phyloP scores from a whole-genome alignment of 2,329 filamentous ascomycete species.

The Aureobasidium sp. region DNA sequence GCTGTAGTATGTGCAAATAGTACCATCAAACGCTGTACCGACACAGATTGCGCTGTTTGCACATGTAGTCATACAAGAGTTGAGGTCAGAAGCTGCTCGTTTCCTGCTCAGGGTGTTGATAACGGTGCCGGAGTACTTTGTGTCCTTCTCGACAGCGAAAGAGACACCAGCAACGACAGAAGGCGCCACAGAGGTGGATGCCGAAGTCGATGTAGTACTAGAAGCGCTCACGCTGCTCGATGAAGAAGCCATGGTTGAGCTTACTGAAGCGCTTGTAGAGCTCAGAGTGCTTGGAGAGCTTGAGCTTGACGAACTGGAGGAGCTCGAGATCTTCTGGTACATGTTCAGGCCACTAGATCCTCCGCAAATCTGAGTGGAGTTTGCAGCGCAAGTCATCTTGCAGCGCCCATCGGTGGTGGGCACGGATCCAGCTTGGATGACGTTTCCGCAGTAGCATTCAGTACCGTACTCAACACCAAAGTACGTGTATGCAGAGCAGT shows the following conservation, averaged over 20 bases:
- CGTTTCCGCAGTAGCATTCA: conserved; percentile 33
- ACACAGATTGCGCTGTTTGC: conserved; percentile 11
- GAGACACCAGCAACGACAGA: not conserved
- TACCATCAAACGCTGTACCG: conserved; percentile 2
- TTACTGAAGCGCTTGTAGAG: not conserved
- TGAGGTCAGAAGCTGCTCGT: not conserved
- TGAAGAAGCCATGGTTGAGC: not conserved
- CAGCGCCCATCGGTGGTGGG: conserved; percentile 18
- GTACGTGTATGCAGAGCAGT: conserved; percentile 28
- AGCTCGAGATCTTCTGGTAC: conserved; percentile 17
- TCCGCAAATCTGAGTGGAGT: conserved; percentile 26
- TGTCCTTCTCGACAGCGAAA: conserved; percentile 1
- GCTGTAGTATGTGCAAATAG: not conserved
- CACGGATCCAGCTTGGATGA: conserved; percentile 8
- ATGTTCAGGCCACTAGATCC: conserved; percentile 25
- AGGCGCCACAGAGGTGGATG: not conserved
- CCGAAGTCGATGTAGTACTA: not conserved
- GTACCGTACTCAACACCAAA: conserved; percentile 33
- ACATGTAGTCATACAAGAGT: not conserved
- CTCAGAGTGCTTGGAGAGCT: not conserved
- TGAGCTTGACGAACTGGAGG: not conserved
- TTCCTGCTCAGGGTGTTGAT: not conserved
- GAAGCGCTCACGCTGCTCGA: not conserved
- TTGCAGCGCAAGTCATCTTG: conserved; percentile 24
- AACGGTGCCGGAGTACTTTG: conserved; percentile 1